phyloP scores from a whole-genome alignment of 257 asterid species.

The Scutellaria baicalensis region DNA sequence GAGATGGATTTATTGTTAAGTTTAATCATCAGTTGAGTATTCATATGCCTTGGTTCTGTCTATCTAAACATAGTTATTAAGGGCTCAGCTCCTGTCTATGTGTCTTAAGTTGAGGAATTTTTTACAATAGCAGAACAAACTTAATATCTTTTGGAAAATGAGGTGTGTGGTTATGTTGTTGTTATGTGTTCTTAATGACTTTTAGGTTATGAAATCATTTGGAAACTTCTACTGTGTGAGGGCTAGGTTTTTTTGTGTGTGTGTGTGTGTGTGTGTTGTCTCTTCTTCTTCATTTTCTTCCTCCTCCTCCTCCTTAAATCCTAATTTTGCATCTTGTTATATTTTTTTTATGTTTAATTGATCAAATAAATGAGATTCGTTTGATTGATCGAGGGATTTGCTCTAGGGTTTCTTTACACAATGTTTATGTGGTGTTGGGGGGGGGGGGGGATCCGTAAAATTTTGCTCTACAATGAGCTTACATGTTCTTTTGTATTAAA shows the following conservation, averaged over 20 bases:
- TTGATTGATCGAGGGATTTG: too few relatives aligned
- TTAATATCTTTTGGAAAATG: not conserved
- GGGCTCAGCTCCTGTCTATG: not conserved
- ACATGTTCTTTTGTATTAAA: not conserved
- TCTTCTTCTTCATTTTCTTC: too few relatives aligned
- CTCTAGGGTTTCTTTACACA: too few relatives aligned
- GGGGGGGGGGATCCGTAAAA: not conserved
- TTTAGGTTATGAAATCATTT: not conserved
- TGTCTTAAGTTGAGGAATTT: not conserved
- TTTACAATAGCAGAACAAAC: not conserved
- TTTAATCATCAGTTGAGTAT: not conserved
- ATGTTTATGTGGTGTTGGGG: too few relatives aligned
- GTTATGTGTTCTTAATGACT: not conserved
- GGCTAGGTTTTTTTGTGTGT: too few relatives aligned
- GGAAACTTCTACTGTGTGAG: too few relatives aligned
- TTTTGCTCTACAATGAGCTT: not conserved
- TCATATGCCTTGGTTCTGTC: not conserved
- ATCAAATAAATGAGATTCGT: too few relatives aligned
- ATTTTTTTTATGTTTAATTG: too few relatives aligned
- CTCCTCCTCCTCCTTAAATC: too few relatives aligned
- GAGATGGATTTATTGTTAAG: not conserved
- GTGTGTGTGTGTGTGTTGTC: too few relatives aligned
- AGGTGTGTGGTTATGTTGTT: not conserved
- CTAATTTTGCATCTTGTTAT: too few relatives aligned
- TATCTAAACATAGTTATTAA: not conserved